Base-by-base conservation (phyloP, 768 basidiomycete species). In the Tricholoma matsutake region DNA sequence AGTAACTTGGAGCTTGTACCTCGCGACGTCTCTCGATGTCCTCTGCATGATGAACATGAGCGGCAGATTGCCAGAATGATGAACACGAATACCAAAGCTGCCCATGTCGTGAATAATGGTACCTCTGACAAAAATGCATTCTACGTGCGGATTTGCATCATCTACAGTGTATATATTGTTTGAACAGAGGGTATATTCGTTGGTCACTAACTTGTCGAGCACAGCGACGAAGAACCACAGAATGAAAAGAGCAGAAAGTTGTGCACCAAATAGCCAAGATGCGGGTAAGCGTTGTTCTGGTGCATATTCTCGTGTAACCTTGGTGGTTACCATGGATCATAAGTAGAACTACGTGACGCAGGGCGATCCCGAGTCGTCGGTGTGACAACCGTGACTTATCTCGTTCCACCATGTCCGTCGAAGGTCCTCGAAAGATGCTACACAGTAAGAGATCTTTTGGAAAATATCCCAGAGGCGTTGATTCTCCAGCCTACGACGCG, bases 401-500 rank as follows among this genome's bases (percentile, higher is more conserved):
- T 60, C 34, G 18, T 20, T 29, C 60, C 56, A 64, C 63, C 41
- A 70, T 71, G 70, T 71, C 71, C 41, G 64, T 70, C 28, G 70
- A 70, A 54, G 59, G 54, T 28, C 67, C 70, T 22, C 71, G 79
- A 53, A 76, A 79, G 65, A 77, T 77, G 18, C 72, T 84, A 6
- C 81, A 82, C 69, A 75, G 74, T 63, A 92, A 90, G 66, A 81
- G 86, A 37, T 88, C 89, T 1, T 86, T 89, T 77, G 87, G 84
- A 66, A 89, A 85, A 69, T 82, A 86, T 67, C 83, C 87, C 9
- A 82, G 79, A 63, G 75, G 75, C 28, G 69, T 84, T 14, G 87
- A 90, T 58, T 91, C 89, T 1, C 89, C 89, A 16, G 88, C 89
- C 3, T 91, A 91, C 75, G 88, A 91, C 73, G 89, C 89, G 80